Evolutionary conservation across 257 asterid genomes (phyloP), one percentile per base, ranked within the genome.

Genomic region (Nicotiana otophora): DNA sequence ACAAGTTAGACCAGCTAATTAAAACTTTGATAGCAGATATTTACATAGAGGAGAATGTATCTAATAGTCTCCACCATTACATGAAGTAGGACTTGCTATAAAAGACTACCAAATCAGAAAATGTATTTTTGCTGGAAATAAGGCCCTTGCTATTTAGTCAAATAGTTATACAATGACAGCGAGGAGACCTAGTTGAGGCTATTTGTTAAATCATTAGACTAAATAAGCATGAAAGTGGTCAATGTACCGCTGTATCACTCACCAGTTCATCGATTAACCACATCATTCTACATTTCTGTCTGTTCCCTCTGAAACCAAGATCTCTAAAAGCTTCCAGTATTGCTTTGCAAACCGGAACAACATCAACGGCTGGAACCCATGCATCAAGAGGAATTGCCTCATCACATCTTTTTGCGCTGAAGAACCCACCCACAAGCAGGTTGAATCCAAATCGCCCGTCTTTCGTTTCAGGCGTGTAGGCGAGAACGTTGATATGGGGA

Each of bases 221-320:
- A 23, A 23, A 23, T 23, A 23, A 23, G 17, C 55, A 10, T n/a
- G 55, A 19, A 11, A 69, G 2, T 14, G 60, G 58, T 42, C 3
- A 42, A 70, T 19, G 26, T 66, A 65, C 11, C 6, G 5, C 17
- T 17, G 26, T 23, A 23, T 23, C 60, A 86, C 97, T 94, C 31
- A 96, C 99, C 78, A 96, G 97, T 90, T 94, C 99, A 89, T 96
- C 99, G 11, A 96, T 96, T 34, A 94, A 84, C 99, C 99, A 96
- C 99, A 96, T 96, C 98, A 96, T 94, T 89, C 99, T 92, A 26
- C 94, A 88, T 81, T 90, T 96, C 90, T 96, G 98, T 80, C 99
- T 82, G 88, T 96, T 96, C 84, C 98, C 97, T 87, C 99, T 91
- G 0, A 85, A 83, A 51, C 98, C 98, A 30, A 96, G 95, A 86